Evolutionary conservation across 805 yeast species (phyloP), one percentile per base, ranked within the genome.

Genomic region (Cyberlindnera petersonii): DNA sequence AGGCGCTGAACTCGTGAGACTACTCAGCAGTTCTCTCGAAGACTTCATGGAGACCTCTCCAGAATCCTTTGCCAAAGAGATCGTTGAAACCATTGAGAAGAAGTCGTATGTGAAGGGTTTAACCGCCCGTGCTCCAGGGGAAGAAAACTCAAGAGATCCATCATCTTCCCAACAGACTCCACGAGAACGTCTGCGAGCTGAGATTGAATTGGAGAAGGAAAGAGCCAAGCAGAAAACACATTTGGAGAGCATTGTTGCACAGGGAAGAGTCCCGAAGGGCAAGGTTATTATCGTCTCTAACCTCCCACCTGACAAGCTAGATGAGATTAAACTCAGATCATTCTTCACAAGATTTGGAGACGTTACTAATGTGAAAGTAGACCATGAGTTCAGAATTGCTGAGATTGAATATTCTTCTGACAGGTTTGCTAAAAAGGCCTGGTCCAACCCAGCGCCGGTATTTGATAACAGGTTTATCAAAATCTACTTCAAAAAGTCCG

Each of bases 381-480:
- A 62, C 30, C 27, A 20, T 1, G 43, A 37, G n/a, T 44, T 46
- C 24, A 48, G 59, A 22, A 45, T 57, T 13, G 74, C 71, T 4
- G 68, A 61, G 42, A 34, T 72, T n/a, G 69, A 63, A 33, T 72
- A 57, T 43, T 53, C 44, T 7, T 50, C 55, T 13, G 66, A 62
- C 31, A 62, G 56, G 20, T 48, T 56, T 43, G 77, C 77, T 3
- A 53, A 50, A 9, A 56, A 48, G 6, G 77, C 77, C 1, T 72
- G 71, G 66, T 33, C 50, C 6, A 59, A 63, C 21, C 72, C 75
- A 1, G 60, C 53, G 4, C 69, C 75, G 6, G 63, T 72, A 13
- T 72, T 72, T 45, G 66, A 63, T 37, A 72, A 72, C 58, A 64
- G 77, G 36, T 71, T 71, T 43, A 64, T 72, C 44, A 72, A 72